Percentiles rank a stretch among this genome's conserved stretches.
Evolutionary conservation across 768 basidiomycete species (phyloP).

Genomic region (Suillus cothurnatus): DNA sequence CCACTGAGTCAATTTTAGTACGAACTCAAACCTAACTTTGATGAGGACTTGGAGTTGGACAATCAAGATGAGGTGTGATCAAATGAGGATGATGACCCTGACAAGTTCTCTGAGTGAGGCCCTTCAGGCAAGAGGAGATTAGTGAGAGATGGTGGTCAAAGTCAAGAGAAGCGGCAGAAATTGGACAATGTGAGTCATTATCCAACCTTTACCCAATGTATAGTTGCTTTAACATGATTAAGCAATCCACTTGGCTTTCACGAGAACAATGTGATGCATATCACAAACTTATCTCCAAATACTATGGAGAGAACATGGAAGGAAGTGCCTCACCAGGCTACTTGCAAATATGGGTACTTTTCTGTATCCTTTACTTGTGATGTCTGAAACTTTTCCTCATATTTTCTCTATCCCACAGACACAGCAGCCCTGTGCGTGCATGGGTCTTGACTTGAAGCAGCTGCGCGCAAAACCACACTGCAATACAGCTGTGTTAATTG

Average conservation of each 20-base stretch:
- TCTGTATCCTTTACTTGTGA: constrained; percentile 6
- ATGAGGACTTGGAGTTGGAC: constrained; percentile 51
- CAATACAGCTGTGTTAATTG: too few species aligned
- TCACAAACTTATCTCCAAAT: constrained; percentile 67
- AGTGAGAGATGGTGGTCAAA: constrained; percentile 38
- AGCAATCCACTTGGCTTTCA: constrained; percentile 61
- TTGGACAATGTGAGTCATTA: constrained; percentile 46
- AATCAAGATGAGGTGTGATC: constrained; percentile 49
- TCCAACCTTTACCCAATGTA: constrained; percentile 7
- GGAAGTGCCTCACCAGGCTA: constrained; percentile 85
- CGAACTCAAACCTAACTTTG: constrained; percentile 74
- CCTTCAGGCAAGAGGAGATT: constrained; percentile 54
- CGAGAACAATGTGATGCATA: constrained; percentile 71
- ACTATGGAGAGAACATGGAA: constrained; percentile 95
- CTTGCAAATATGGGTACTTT: constrained; percentile 90
- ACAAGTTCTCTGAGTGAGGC: constrained; percentile 40
- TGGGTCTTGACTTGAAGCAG: constrained; percentile 94
- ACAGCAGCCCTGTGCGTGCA: constrained; percentile 90
- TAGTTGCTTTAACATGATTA: constrained; percentile 7
- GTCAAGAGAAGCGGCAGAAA: constrained; percentile 59
- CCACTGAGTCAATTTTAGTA: constrained; percentile 47
- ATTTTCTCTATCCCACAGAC: constrained; percentile 95
- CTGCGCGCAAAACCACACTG: constrained; percentile 79
- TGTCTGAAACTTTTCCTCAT: constrained; percentile 10
- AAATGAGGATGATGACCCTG: constrained; percentile 43